phyloP scores from a whole-genome alignment of 202 grass and related monocot species.

The Panicum hallii region DNA sequence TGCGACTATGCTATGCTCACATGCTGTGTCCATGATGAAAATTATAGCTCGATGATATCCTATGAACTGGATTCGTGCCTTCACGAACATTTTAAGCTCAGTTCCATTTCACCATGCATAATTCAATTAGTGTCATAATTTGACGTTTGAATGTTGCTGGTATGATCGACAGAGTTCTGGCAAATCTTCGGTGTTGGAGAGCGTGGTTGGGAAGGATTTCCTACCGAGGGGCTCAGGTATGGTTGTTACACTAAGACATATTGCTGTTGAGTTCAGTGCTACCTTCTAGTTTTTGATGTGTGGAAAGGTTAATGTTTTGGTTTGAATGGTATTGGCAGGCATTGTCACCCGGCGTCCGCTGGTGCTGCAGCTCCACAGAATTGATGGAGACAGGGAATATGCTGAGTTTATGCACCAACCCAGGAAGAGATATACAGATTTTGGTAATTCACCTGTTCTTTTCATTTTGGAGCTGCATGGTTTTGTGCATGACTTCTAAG shows the following conservation, averaged over 20 bases:
- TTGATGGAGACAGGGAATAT: constrained; percentile 85
- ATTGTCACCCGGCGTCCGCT: constrained; percentile 94
- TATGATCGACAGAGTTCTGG: constrained; percentile 74
- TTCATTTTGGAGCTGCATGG: background rate
- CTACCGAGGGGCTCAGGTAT: constrained; percentile 92
- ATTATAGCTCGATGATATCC: background rate
- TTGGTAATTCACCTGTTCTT: constrained; percentile 58
- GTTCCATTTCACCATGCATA: background rate
- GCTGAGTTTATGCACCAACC: constrained; percentile 94
- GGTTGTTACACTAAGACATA: constrained; percentile 4
- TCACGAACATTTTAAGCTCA: background rate
- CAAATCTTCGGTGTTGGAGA: constrained; percentile 95
- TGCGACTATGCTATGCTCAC: background rate
- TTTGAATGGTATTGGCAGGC: constrained; percentile 56
- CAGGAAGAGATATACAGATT: constrained; percentile 89
- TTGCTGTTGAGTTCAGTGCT: background rate
- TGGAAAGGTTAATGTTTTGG: background rate
- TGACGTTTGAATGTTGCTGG: constrained; percentile 41
- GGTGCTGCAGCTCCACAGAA: constrained; percentile 86
- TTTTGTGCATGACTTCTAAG: constrained; percentile 9
- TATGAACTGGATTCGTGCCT: background rate
- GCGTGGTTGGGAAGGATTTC: constrained; percentile 97
- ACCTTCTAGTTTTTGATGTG: constrained; percentile 12
- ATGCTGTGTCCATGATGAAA: constrained; percentile 3
- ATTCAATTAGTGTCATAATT: background rate